Base-by-base conservation (phyloP, 2,329 filamentous ascomycete species). In the Rutstroemia sp. region DNA sequence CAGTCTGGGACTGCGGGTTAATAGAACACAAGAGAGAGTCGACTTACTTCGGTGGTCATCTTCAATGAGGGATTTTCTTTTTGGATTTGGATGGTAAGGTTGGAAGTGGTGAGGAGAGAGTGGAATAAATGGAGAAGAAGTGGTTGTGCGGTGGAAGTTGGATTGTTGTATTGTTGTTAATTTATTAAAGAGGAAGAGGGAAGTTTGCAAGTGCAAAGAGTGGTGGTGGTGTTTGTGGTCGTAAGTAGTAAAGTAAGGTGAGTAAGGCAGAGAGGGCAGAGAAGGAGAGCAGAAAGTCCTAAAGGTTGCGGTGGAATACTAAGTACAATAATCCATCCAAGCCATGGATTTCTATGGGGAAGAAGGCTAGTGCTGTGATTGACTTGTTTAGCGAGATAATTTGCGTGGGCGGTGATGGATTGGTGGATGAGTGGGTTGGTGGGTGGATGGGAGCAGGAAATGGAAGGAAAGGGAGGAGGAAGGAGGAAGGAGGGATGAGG, bases 1-100 rank as follows among this genome's bases (percentile, higher is more conserved):
- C 9, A 50, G 14, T n/a, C 10, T 5, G n/a, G 19, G 39, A n/a
- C 4, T 7, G 39, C n/a, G 17, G 42, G 44, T 38, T 57, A 50
- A 56, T 48, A 61, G 45, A 54, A 38, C 44, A 52, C 58, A 51
- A 50, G 34, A 51, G 47, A 52, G 48, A 38, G 52, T 48, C 23
- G 57, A 69, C 69, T 66, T 69, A 70, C 69, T 68, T 71, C 69
- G 51, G 64, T 67, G 44, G 70, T 66, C 68, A 70, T 71, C 63
- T 47, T 67, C 47, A 47, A 47, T 25, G 44, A 47, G 25, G 44
- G 21, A 14, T 27, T 47, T 16, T 23, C 21, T 27, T 21, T 25
- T 47, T 47, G 21, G 4, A 17, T 54, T 42, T 16, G 30, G 48
- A 45, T 48, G 47, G 48, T 58, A 51, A 49, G 50, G 38, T 53